Base-by-base conservation (phyloP, 2,329 filamentous ascomycete species). In the Torrubiellomyces zombiae region DNA sequence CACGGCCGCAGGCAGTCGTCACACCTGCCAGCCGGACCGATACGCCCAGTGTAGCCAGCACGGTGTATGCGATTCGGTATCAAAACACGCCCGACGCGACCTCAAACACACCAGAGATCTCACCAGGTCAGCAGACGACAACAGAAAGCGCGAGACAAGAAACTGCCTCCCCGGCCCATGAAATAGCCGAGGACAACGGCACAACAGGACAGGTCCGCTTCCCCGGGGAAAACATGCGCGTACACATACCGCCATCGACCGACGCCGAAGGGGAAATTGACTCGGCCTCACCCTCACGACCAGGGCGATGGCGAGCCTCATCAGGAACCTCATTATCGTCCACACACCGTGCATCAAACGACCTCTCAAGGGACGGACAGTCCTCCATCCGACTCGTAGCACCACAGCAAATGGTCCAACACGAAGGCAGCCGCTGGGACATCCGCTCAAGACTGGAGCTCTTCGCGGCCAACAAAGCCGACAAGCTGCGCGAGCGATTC, bases 21-120 rank as follows among this genome's bases (percentile, higher is more conserved):
- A 72, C 67, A 0, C 67, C 68, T 0, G 44, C 70, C 21, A 74
- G 67, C 38, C 56, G 68, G 32, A 67, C 67, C 11, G 68, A 75
- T 31, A 73, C 69, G 2, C 59, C 65, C 11, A 74, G 68, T 37
- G 68, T 66, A 1, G 67, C 67, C 21, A 74, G 68, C 42, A 75
- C 69, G 1, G 61, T 68, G 3, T 75, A 75, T 33, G 65, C 67
- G 6, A 57, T 75, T 18, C 56, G 67, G 26, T 74, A 74, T 34
- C 67, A 71, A 27, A 56, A 64, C 8, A 52, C 63, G 6, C 63
- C 64, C 2, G 69, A 69, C 29, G 53, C 55, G 10, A 54, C 55
- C 5, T 53, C 55, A 4, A 52, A 54, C 26, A 56, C 58, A 7
- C 56, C 58, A 3, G 56, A 62, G n/a, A n/a, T n/a, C n/a, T n/a